Conservation (phyloP, 1,284 basidiomycete genomes). For the Rhodotorula mucilaginosa region DNA sequence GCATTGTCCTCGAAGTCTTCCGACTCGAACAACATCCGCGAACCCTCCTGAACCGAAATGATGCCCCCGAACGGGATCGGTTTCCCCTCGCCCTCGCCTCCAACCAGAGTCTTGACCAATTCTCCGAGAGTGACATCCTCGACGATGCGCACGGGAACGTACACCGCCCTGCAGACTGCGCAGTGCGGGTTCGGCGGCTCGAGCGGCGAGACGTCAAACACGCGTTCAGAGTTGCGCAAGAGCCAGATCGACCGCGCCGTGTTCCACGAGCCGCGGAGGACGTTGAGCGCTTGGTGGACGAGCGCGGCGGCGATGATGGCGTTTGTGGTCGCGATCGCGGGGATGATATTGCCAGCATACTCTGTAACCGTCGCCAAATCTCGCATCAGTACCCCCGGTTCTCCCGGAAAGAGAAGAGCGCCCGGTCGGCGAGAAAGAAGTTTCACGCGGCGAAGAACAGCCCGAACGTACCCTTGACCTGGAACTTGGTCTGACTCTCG, state of each 20-base stretch:
- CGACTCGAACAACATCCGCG: constrained; percentile 76
- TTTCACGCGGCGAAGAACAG: neutral
- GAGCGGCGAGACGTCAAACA: constrained; percentile 53
- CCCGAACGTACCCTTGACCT: constrained; percentile 74
- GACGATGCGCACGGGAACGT: constrained; percentile 70
- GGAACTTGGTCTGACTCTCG: constrained; percentile 83
- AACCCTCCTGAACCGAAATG: constrained; percentile 82
- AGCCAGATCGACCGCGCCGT: constrained; percentile 45
- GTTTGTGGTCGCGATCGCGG: constrained; percentile 98
- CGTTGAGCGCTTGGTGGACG: constrained; percentile 83
- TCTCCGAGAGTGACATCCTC: constrained; percentile 67
- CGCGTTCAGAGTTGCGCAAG: constrained; percentile 49
- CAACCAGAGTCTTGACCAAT: constrained; percentile 63
- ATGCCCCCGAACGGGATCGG: constrained; percentile 54
- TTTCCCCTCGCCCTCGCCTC: constrained; percentile 34
- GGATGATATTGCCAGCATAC: constrained; percentile 99
- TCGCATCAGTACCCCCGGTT: neutral
- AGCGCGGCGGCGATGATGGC: constrained; percentile 93
- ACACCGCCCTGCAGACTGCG: constrained; percentile 81
- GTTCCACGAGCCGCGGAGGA: constrained; percentile 56
- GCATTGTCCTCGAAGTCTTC: constrained; percentile 80
- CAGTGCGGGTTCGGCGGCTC: constrained; percentile 70
- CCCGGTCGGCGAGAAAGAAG: neutral
- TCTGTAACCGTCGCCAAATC: constrained; percentile 46
- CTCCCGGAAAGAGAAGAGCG: neutral